Evolutionary conservation across 73 alveolate genomes (phyloP), one percentile per base, ranked within the genome.

Genomic region (Tetrahymena thermophila): DNA sequence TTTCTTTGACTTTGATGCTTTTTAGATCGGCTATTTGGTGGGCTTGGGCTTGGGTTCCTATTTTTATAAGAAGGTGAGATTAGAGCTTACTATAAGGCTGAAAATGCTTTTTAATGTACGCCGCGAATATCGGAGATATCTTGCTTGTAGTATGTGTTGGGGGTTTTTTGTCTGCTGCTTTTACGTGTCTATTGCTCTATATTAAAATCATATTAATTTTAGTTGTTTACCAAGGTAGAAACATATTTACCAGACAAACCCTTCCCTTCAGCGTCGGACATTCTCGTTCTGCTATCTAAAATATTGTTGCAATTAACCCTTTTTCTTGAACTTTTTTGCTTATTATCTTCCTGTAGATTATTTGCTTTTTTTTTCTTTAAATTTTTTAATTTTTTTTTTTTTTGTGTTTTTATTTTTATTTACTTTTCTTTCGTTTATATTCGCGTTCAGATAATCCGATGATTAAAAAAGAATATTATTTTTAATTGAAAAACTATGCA

Each of bases 361-460:
- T 31, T 71, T 71, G 89, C 89, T 71, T 71, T 71, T 71, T 56
- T 56, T 71, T 71, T 71, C n/a, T 40, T 71, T 71, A n/a, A 71
- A 71, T n/a, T 71, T 71, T 71, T 71, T 71, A 4, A 71, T 4
- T 71, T 71, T 71, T 71, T 56, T 56, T 56, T 71, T 71, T 71
- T 71, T 71, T 71, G 89, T 71, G 89, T 71, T 71, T 71, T 71
- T 71, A 71, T 71, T 71, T 71, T 71, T 71, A 71, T 71, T 71
- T 71, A 71, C 89, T 71, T 71, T 71, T 71, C 42, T 71, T 71
- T 71, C 89, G 89, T 71, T 71, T 71, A 71, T 71, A 71, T 71
- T 71, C 89, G 89, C 89, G 89, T 71, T 71, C 89, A 71, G 89
- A 71, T 31, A 71, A 71, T 71, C 89, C 89, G 89, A 71, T 71